Percentiles rank a stretch among this genome's conserved stretches.
phyloP scores from a whole-genome alignment of 2,329 filamentous ascomycete genomes.

The Neofusicoccum umdonicola region DNA sequence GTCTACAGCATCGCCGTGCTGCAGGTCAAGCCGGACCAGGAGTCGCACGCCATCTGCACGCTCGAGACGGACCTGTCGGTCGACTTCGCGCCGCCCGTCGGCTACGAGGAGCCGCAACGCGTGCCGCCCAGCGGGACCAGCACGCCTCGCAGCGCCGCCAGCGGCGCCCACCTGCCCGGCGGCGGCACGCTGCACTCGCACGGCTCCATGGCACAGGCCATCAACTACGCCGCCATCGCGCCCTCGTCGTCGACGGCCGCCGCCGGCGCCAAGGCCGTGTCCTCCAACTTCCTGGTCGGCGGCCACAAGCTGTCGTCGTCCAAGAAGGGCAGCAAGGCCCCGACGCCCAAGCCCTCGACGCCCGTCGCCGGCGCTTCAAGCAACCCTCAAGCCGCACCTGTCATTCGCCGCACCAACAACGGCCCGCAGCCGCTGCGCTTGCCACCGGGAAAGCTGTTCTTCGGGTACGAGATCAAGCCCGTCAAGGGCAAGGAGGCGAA shows the following conservation, averaged over 20 bases:
- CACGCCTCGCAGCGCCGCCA: constrained; percentile 69
- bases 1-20: constrained; percentile 90
- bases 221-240: constrained; percentile 91
- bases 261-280: constrained; percentile 59
- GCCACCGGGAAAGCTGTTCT: constrained; percentile 88
- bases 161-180: constrained; percentile 54
- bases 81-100: constrained; percentile 90
- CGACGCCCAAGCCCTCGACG: constrained; percentile 58
- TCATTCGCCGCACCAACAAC: constrained; percentile 56
- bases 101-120: constrained; percentile 84
- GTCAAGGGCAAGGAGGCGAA: constrained; percentile 72
- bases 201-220: constrained; percentile 95
- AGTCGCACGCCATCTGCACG: constrained; percentile 83
- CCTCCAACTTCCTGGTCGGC: constrained; percentile 75
- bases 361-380: constrained; percentile 60
- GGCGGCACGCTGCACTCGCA: constrained; percentile 78
- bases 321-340: constrained; percentile 76
- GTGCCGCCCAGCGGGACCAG: constrained; percentile 73
- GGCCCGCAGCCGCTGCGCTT: constrained; percentile 84
- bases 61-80: constrained; percentile 96
- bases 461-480: constrained; percentile 90
- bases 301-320: constrained; percentile 74
- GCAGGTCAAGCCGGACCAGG: constrained; percentile 84
- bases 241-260: constrained; percentile 68
- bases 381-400: constrained; percentile 28